These are phyloP conservation scores for Podaxis sp. DNA, from an alignment of 768 basidiomycete genomes.

Conservation along the genomic window DNA sequence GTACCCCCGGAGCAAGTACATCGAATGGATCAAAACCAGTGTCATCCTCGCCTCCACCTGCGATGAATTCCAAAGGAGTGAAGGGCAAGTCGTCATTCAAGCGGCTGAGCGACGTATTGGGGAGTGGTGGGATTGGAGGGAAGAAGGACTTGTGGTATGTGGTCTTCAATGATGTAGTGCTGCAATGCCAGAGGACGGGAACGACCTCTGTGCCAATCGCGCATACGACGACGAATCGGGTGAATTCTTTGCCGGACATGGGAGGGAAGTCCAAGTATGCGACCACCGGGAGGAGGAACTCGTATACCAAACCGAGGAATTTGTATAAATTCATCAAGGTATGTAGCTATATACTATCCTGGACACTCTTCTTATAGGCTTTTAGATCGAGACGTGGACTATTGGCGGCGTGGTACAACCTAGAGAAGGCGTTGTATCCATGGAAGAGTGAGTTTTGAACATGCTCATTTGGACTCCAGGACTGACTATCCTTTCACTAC, in stretches of 20 bases:
- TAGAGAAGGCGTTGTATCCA: conserved; percentile 78
- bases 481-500: background rate
- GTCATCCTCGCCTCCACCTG: conserved; percentile 37
- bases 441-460: conserved; percentile 76
- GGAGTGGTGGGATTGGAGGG: conserved; percentile 55
- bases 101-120: conserved; percentile 86
- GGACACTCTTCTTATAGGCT: conserved; percentile 5
- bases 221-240: conserved; percentile 62
- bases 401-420: conserved; percentile 78
- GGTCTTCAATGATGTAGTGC: conserved; percentile 91
- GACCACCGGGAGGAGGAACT: conserved; percentile 72
- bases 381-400: conserved; percentile 84
- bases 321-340: conserved; percentile 93
- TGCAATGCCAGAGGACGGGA: conserved; percentile 89
- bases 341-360: conserved; percentile 16
- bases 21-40: conserved; percentile 34
- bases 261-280: conserved; percentile 85
- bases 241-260: conserved; percentile 80
- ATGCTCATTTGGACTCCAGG: background rate
- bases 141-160: conserved; percentile 95
- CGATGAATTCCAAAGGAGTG: conserved; percentile 55
- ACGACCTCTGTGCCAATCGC: conserved; percentile 83
- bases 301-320: conserved; percentile 84
- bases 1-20: conserved; percentile 37
- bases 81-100: conserved; percentile 87